Evolutionary conservation across 1,139 yeast species (phyloP), one percentile per base, ranked within the genome.

Genomic region (Torulaspora globosa): DNA sequence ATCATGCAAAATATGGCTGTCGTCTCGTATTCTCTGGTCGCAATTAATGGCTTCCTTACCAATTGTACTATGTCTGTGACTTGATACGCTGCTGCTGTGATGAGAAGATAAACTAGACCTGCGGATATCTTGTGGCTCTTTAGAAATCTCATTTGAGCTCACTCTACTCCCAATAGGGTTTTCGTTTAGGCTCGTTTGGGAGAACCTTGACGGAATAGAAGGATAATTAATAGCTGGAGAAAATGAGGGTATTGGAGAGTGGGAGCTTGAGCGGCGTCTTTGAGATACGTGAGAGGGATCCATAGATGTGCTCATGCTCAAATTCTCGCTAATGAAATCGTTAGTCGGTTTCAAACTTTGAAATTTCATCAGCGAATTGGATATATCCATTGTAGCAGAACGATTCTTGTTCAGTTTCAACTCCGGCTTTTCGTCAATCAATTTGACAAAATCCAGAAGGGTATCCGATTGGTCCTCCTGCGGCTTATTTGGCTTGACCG

Each of bases 341-440:
- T 76, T 77, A 24, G 70, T 71, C 1, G 70, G 67, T 47, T 69
- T 71, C 68, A 79, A 66, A 43, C 65, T 62, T 53, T 78, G 80
- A 55, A 70, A 79, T 48, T 68, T 65, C 2, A 74, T 67, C 40
- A 79, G 58, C 0, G 79, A 70, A 41, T 65, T 70, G 3, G 70
- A 62, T 15, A 68, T 58, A 31, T 54, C 58, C 28, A 56, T 57
- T 14, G 57, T 50, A 7, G 37, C 46, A 1, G 44, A 29, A 50
- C 59, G 73, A 49, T 48, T 70, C 57, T 54, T 75, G 54, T 58
- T 79, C 60, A 53, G 71, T 71, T 71, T 75, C 4, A 80, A 73
- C 46, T 78, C 79, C 37, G 79, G 82, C 44, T 79, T 74, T 41
- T 84, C 79, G 54, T 92, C 97, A 41, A 90, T 78, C 78, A 88